phyloP scores from a whole-genome alignment of 306 rosid species.

The Vachellia collinsii region DNA sequence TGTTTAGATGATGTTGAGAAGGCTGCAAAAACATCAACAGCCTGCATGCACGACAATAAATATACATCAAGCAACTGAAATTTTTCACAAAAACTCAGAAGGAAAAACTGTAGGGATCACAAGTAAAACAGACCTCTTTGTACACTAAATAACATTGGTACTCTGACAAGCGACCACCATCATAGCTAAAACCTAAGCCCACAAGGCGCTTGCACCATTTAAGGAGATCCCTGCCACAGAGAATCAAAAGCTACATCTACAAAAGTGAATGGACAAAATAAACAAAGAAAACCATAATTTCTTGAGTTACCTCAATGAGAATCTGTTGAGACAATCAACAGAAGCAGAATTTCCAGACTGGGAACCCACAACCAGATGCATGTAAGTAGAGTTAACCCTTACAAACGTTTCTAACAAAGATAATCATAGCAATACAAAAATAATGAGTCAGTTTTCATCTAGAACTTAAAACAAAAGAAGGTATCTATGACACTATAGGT shows the following conservation, averaged over 20 bases:
- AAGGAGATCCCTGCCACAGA: conserved; percentile 79
- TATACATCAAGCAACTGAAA: conserved; percentile 22
- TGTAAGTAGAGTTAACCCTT: conserved; percentile 52
- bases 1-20: conserved; percentile 65
- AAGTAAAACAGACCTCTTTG: conserved; percentile 65
- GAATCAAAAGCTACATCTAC: conserved; percentile 23
- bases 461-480: neutral
- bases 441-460: neutral
- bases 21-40: conserved; percentile 86
- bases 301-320: conserved; percentile 68
- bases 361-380: conserved; percentile 51
- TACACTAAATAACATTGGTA: conserved; percentile 57
- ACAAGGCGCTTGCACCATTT: conserved; percentile 93
- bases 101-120: conserved; percentile 1
- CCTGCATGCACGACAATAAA: conserved; percentile 54
- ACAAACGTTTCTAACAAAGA: conserved; percentile 71
- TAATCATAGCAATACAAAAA: conserved; percentile 6
- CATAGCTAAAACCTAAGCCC: conserved; percentile 59
- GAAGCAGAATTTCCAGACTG: conserved; percentile 50
- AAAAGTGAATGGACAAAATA: neutral
- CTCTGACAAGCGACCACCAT: conserved; percentile 53
- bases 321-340: conserved; percentile 51
- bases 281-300: conserved; percentile 10
- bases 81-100: conserved; percentile 4
- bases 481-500: neutral